These are phyloP conservation scores for Globisporangium emineosum DNA, from an alignment of 352 stramenopile species.

Conservation along the genomic window DNA sequence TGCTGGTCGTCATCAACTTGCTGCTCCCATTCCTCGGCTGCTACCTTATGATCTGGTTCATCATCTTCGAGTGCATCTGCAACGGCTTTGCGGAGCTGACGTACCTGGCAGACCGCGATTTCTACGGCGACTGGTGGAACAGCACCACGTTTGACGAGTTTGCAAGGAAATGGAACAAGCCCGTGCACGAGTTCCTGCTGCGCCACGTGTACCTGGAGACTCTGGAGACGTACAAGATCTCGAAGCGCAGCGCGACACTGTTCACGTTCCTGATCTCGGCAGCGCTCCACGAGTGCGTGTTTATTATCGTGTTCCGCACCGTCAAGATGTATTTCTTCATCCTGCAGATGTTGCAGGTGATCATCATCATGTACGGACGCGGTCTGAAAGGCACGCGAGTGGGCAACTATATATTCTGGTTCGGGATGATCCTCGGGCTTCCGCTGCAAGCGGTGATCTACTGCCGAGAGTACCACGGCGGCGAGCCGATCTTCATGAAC, in stretches of 20 bases:
- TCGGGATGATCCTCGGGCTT: conserved; percentile 70
- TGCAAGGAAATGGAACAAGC: conserved; percentile 95
- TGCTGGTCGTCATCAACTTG: conserved; percentile 75
- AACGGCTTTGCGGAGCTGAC: conserved; percentile 95
- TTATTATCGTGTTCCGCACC: conserved; percentile 94
- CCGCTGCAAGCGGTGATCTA: conserved; percentile 79
- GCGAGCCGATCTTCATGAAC: conserved; percentile 76
- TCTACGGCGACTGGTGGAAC: conserved; percentile 99
- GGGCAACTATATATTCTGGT: conserved; percentile 83
- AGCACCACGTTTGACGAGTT: conserved; percentile 90
- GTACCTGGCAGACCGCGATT: conserved; percentile 88
- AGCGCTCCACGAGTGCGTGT: conserved; percentile 94
- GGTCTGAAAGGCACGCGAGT: conserved; percentile 66
- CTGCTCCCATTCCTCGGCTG: conserved; percentile 92
- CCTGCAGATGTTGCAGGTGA: conserved; percentile 94
- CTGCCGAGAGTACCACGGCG: conserved; percentile 74
- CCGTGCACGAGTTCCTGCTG: conserved; percentile 94
- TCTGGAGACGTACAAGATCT: conserved; percentile 71
- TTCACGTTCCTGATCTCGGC: conserved; percentile 94
- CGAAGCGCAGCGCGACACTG: conserved; percentile 72
- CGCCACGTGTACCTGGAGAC: conserved; percentile 84
- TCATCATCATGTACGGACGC: conserved; percentile 85
- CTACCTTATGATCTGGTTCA: conserved; percentile 96
- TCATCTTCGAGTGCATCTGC: conserved; percentile 96
- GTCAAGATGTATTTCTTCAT: conserved; percentile 92